These are phyloP conservation scores for Neurospora hispaniola DNA, from an alignment of 495 filamentous ascomycete species.

Conservation along the genomic window DNA sequence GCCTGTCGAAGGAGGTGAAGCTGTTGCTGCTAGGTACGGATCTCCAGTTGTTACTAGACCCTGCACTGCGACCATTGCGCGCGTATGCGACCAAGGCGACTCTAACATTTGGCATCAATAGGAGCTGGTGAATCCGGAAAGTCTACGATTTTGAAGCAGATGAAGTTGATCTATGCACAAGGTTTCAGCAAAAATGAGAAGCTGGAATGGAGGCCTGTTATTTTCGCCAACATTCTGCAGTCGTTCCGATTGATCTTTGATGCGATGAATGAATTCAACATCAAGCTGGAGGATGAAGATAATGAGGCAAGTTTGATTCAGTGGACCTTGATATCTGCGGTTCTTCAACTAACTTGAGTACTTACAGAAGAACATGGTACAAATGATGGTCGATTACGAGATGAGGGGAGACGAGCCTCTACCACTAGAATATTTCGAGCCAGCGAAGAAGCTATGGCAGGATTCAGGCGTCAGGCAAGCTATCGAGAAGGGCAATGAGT, in stretches of 20 bases:
- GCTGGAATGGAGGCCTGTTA: constrained; percentile 85
- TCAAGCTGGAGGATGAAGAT: constrained; percentile 62
- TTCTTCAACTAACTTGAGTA: neutral
- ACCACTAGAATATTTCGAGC: constrained; percentile 56
- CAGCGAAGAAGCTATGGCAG: constrained; percentile 75
- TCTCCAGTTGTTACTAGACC: neutral
- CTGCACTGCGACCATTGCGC: neutral
- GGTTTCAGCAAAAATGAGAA: constrained; percentile 88
- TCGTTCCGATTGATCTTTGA: constrained; percentile 85
- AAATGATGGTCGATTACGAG: constrained; percentile 55
- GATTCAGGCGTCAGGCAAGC: constrained; percentile 77
- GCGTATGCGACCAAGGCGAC: neutral
- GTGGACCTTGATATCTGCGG: neutral
- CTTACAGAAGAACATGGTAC: constrained; percentile 39
- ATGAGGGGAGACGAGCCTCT: constrained; percentile 67
- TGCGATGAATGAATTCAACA: constrained; percentile 79
- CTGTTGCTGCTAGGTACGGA: constrained; percentile 67
- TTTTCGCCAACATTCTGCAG: constrained; percentile 84
- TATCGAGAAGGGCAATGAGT: constrained; percentile 87
- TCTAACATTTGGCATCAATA: constrained; percentile 25
- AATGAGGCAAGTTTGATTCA: constrained; percentile 54
- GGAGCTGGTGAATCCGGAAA: constrained; percentile 97
- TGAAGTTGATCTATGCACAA: constrained; percentile 93
- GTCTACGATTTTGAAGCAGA: constrained; percentile 97
- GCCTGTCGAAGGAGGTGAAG: constrained; percentile 69